Evolutionary conservation across 1,284 basidiomycete genomes (phyloP), one percentile per base, ranked within the genome.

Genomic region (Tranzscheliella williamsii): DNA sequence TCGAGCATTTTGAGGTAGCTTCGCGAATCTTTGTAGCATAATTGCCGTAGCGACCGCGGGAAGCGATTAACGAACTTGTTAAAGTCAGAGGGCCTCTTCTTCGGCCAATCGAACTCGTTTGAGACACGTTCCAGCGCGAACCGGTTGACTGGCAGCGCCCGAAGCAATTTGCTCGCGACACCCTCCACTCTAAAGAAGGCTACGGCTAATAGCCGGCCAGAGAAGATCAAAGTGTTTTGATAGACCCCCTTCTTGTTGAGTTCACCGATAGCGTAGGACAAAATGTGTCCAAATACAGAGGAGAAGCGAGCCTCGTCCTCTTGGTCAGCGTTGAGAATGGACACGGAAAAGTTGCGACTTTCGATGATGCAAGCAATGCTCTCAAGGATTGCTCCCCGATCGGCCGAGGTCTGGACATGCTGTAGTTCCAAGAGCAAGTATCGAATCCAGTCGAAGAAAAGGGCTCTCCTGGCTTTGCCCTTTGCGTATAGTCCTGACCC

Each of bases 211-310:
- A 73, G 35, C 6, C 72, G 55, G 15, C 72, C 72, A 0, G 72
- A 72, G 29, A 73, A 73, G 49, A 73, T 73, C 32, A 73, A 53
- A 33, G 72, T 73, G 32, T 73, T 73, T 38, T 73, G 72, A 37
- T 73, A 73, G 18, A 73, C 72, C 9, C 72, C 72, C 61, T 73
- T 73, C 48, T 73, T 73, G 56, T 73, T 73, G 32, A 73, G 53
- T 61, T 73, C 72, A 18, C 72, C 72, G 29, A 73, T 73, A 4
- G 72, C 72, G 30, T 70, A 73, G 4, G 55, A 58, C 15, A 72
- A 20, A 31, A 72, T 72, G 38, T 70, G 65, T 13, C 67, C 67
- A 45, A 73, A 72, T 33, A 72, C 65, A 2, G 61, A 58, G 11
- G 50, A 61, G 56, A 72, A 73, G 20, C 49, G 53, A 13, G 60